Evolutionary conservation across 495 filamentous ascomycete genomes (phyloP).

Genomic region (Collariella sp.): DNA sequence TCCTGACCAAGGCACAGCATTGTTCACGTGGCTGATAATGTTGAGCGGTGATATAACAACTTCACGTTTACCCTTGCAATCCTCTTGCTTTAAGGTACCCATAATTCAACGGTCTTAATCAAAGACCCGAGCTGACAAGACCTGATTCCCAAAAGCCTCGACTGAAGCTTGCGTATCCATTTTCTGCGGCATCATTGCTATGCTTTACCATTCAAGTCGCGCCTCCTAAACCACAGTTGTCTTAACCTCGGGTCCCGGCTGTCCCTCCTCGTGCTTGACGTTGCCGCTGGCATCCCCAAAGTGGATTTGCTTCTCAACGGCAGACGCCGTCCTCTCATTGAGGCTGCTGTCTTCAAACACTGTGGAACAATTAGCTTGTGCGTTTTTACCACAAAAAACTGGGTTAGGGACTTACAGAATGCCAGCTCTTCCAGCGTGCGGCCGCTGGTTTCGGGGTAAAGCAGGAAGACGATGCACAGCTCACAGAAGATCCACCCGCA

Average conservation of each 20-base stretch:
- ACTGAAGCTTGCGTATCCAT: too few species aligned
- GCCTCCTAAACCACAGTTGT: slow-evolving; percentile 1
- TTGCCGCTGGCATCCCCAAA: not conserved
- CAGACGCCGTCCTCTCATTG: slow-evolving; percentile 29
- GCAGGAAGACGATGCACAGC: slow-evolving; percentile 45
- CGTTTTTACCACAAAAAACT: not conserved
- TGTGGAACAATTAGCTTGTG: slow-evolving; percentile 5
- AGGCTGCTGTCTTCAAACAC: slow-evolving; percentile 41
- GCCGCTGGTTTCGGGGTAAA: slow-evolving; percentile 52
- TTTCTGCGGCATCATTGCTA: not conserved
- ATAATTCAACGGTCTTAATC: too few species aligned
- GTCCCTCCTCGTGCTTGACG: not conserved
- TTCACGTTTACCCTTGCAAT: too few species aligned
- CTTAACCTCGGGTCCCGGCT: slow-evolving; percentile 7
- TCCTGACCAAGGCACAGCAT: too few species aligned
- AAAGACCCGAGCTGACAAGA: too few species aligned
- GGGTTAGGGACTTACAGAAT: slow-evolving; percentile 3
- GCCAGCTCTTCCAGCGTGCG: slow-evolving; percentile 52
- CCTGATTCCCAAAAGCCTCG: too few species aligned
- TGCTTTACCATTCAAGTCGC: not conserved
- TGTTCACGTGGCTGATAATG: too few species aligned
- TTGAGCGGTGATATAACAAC: too few species aligned
- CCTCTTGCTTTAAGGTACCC: too few species aligned
- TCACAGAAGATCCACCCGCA: slow-evolving; percentile 50
- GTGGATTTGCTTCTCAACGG: slow-evolving; percentile 29